A percentile compares a stretch with the other conserved stretches of the same genome.
These are phyloP conservation scores for Colletotrichum truncatum DNA, from an alignment of 2,329 filamentous ascomycete species.

Conservation along the genomic window DNA sequence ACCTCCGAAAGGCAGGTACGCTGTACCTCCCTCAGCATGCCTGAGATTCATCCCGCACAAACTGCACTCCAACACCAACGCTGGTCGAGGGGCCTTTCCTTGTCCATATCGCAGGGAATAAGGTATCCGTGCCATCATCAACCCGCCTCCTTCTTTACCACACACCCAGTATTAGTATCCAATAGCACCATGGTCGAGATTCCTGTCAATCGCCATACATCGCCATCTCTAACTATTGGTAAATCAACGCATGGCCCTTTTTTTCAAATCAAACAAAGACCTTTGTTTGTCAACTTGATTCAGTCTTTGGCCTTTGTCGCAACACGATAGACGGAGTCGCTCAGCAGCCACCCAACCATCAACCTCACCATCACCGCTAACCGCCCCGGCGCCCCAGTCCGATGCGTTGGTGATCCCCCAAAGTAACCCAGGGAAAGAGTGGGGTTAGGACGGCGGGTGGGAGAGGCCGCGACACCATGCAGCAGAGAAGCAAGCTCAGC, in stretches of 20 bases:
- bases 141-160: not conserved
- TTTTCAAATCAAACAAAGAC: not conserved
- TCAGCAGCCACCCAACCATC: not conserved
- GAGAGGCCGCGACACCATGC: constrained; percentile 6
- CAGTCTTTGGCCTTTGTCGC: not conserved
- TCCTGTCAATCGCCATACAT: not conserved
- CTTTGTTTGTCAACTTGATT: constrained; percentile 9
- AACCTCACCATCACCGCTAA: not conserved
- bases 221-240: not conserved
- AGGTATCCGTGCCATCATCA: constrained; percentile 10
- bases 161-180: not conserved
- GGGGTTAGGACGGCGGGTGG: not conserved
- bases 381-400: constrained; percentile 1
- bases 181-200: not conserved
- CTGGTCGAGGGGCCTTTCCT: not conserved
- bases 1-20: not conserved
- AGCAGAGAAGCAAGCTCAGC: not conserved
- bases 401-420: constrained; percentile 19
- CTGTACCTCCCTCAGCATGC: not conserved
- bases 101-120: constrained; percentile 6
- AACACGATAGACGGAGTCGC: not conserved
- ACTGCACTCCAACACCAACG: not conserved
- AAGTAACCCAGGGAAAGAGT: constrained; percentile 3
- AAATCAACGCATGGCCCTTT: not conserved
- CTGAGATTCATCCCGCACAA: not conserved